Evolutionary conservation across 176 grass and related monocot genomes (phyloP), one percentile per base, ranked within the genome.

Genomic region (Triticum turgidum): DNA sequence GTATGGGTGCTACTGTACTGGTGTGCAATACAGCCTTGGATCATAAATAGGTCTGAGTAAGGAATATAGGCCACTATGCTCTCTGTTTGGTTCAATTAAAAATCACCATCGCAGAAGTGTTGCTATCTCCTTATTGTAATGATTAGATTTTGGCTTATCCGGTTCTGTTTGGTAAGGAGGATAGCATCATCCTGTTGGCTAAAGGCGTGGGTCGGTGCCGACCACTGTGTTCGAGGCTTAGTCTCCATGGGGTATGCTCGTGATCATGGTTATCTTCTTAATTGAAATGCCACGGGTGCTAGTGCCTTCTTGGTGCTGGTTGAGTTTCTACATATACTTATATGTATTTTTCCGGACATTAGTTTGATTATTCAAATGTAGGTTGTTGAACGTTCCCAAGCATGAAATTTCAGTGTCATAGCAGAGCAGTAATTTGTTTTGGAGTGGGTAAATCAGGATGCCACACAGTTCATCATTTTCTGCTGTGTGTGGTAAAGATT

Each of bases 21-120:
- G 35, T 72, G 35, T 25, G 7, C 24, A 75, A 15, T 14, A 30
- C 14, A 75, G 20, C 61, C 38, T 15, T 82, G 65, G 17, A 56
- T 76, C 62, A 12, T 65, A 82, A 66, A 41, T 73, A 82, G 6
- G 44, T n/a, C 80, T 65, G 54, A 80, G 62, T 87, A 80, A 24
- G 67, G 39, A 81, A 87, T 65, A 21, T 44, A 39, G 30, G 70
- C 32, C 78, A 87, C 45, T 45, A 21, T 65, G 30, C 41, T 52
- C 7, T 45, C 61, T 65, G 38, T 47, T 5, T 80, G 61, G 61
- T 83, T 61, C 35, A 83, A 30, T 70, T 61, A 61, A 71, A 39
- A 39, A 18, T 54, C 51, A 13, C 77, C 54, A 63, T 64, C 0
- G 22, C 22, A 39, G 65, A 69, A 82, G 20, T 51, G 21, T 27